Percentiles rank a stretch among this genome's conserved stretches.
These are phyloP conservation scores for Apiospora hydei DNA, from an alignment of 2,329 filamentous ascomycete genomes.

Conservation along the genomic window DNA sequence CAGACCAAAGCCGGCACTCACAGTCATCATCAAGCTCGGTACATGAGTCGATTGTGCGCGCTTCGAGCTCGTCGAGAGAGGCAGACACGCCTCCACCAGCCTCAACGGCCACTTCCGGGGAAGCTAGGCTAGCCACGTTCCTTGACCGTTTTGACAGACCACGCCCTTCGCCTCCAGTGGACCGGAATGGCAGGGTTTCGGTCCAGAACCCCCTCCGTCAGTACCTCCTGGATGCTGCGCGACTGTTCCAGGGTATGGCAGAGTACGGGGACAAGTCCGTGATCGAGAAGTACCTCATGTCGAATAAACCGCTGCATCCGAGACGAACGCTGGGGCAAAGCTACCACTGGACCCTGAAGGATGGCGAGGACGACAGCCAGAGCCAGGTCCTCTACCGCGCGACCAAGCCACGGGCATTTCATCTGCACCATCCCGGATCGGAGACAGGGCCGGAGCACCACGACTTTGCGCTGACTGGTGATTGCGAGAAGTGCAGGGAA, in stretches of 20 bases:
- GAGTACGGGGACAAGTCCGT: constrained; percentile 45
- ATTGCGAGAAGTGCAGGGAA: constrained; percentile 30
- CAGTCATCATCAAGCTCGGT: too few relatives aligned
- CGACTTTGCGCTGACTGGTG: neutral
- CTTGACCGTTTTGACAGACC: neutral
- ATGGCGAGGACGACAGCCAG: constrained; percentile 48
- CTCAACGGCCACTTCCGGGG: neutral
- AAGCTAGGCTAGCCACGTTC: neutral
- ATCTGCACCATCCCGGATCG: constrained; percentile 29
- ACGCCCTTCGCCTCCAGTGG: neutral
- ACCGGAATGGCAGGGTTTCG: constrained; percentile 25
- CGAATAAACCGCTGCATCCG: constrained; percentile 48
- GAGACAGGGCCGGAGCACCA: constrained; percentile 27
- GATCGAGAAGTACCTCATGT: constrained; percentile 43
- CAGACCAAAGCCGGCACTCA: too few relatives aligned
- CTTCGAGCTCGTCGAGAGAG: neutral
- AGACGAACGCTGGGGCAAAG: constrained; percentile 55
- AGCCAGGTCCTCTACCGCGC: constrained; percentile 52
- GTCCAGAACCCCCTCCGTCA: constrained; percentile 35
- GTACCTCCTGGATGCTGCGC: constrained; percentile 37
- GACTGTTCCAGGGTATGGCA: constrained; percentile 43
- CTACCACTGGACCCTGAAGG: constrained; percentile 49
- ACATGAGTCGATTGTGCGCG: neutral
- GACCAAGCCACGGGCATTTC: constrained; percentile 32
- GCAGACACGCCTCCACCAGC: neutral